Evolutionary conservation across 2,329 filamentous ascomycete genomes (phyloP), one percentile per base, ranked within the genome.

Genomic region (Dactylellina sp.): DNA sequence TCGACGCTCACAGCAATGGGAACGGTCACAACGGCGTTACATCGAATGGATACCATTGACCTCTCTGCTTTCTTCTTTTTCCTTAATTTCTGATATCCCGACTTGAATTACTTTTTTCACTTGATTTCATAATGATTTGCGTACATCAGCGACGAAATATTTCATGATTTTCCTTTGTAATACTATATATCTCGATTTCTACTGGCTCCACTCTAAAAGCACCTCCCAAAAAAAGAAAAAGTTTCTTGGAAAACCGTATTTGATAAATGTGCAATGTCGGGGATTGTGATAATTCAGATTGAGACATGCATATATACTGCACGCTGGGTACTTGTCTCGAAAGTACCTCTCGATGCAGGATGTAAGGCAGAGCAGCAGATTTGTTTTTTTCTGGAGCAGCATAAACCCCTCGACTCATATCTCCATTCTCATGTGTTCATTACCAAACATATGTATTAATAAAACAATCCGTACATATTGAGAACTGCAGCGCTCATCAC

Each of bases 31-130:
- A 62, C 39, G 61, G 61, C 32, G 55, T 62, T 25, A 52, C 40
- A 40, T 42, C 70, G 9, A 74, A 74, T 28, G 61, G 70, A 74
- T 74, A 74, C 61, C 61, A 74, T 55, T 74, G 70, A 74, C 56
- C 56, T 52, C 24, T 37, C 37, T 71, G 46, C 22, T 44, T 53
- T 55, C 12, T 57, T 50, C 20, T 60, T 53, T 22, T 28, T 52
- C 25, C 39, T 20, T 35, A 24, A 28, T 22, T 32, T 68, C 55
- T 68, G 9, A 25, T 52, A 35, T 42, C 7, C 18, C 40, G 5
- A 42, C 46, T 57, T 47, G 44, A 47, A 53, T 55, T 22, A 47
- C 32, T 64, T 49, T 59, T 22, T 40, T 70, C 18, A 47, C 50
- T 56, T 32, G 14, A 22, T 20, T 28, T 46, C 20, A 28, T 47